Evolutionary conservation across 2,329 filamentous ascomycete genomes (phyloP).

Genomic region (Nemania serpens): DNA sequence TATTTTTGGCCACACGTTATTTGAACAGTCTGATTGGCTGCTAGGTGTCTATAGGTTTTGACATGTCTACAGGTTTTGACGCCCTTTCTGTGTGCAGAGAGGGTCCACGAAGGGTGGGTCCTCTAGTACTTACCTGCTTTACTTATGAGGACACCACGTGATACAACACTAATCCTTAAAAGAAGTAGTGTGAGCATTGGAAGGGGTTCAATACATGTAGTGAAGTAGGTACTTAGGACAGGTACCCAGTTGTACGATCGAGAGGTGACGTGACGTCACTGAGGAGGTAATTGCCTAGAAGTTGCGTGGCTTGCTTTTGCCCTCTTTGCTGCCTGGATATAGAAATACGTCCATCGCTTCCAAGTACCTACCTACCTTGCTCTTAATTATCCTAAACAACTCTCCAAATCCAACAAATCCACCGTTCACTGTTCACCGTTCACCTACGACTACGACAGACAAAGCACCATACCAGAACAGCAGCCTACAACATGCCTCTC

Average conservation of each 20-base stretch:
- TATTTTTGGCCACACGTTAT: too few relatives aligned
- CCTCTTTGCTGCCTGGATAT: background rate
- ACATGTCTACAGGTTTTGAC: too few relatives aligned
- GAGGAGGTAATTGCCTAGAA: background rate
- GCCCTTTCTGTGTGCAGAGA: too few relatives aligned
- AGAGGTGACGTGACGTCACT: slow-evolving; percentile 18
- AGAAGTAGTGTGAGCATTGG: too few relatives aligned
- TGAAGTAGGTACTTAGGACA: slow-evolving; percentile 8
- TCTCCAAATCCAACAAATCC: background rate
- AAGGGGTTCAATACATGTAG: too few relatives aligned
- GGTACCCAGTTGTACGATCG: slow-evolving; percentile 17
- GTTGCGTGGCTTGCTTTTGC: background rate
- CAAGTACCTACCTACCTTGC: background rate
- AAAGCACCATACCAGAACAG: background rate
- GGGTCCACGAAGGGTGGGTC: too few relatives aligned
- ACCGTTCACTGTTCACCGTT: background rate
- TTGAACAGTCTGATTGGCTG: too few relatives aligned
- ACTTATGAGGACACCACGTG: too few relatives aligned
- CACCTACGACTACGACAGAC: background rate
- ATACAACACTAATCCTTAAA: too few relatives aligned
- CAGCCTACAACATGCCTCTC: slow-evolving; percentile 60
- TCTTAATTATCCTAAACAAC: background rate
- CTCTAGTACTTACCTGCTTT: too few relatives aligned
- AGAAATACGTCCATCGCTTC: background rate
- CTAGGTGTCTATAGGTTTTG: too few relatives aligned